These are phyloP conservation scores for Brassica balearica DNA, from an alignment of 441 rosid species.

Conservation along the genomic window DNA sequence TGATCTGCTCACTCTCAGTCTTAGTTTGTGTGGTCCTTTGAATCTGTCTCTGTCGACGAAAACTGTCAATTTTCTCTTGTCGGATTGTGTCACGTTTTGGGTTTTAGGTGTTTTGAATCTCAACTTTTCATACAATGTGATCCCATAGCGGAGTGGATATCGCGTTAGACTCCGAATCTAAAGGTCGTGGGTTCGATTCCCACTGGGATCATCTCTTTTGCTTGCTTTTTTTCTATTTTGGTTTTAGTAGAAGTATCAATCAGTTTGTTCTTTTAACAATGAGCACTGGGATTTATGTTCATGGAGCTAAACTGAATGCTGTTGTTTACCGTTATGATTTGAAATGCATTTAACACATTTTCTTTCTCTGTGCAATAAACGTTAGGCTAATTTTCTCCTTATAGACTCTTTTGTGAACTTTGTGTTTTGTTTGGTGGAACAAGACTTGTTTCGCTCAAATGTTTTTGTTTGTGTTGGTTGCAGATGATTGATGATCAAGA, in stretches of 20 bases:
- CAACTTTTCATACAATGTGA: slow-evolving; percentile 37
- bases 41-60: slow-evolving; percentile 33
- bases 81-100: slow-evolving; percentile 39
- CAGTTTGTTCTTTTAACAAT: neutral
- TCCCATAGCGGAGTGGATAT: slow-evolving; percentile 99
- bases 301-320: neutral
- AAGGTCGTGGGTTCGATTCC: slow-evolving; percentile 99
- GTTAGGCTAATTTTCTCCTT: neutral
- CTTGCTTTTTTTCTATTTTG: neutral
- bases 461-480: slow-evolving; percentile 12
- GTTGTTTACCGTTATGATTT: neutral
- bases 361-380: neutral
- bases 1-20: slow-evolving; percentile 23
- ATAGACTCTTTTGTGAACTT: neutral
- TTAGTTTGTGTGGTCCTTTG: slow-evolving; percentile 19
- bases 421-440: slow-evolving; percentile 12
- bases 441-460: slow-evolving; percentile 6
- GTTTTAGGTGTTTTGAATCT: slow-evolving; percentile 20
- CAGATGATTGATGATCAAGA: slow-evolving; percentile 94
- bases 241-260: neutral
- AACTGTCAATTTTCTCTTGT: slow-evolving; percentile 33
- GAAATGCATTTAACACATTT: slow-evolving; percentile 2
- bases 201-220: slow-evolving; percentile 75
- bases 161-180: slow-evolving; percentile 99
- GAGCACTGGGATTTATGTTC: neutral